Evolutionary conservation across 306 rosid genomes (phyloP).

Genomic region (Trifolium fragiferum): DNA sequence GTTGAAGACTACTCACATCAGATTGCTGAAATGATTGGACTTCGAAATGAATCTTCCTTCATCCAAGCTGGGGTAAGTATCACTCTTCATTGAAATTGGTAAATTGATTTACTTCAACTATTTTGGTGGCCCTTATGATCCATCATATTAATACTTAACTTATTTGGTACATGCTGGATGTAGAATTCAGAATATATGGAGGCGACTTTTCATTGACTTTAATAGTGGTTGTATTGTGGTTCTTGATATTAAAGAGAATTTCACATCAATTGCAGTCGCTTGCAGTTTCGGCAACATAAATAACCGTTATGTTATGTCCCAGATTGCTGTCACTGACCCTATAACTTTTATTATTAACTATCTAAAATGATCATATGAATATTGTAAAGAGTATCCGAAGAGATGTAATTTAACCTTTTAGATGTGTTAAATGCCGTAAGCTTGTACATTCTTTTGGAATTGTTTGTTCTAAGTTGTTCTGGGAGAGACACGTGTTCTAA

Average conservation of each 20-base stretch:
- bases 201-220: neutral
- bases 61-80: conserved; percentile 82
- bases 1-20: conserved; percentile 97
- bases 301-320: neutral
- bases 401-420: too few species aligned
- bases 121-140: conserved; percentile 11
- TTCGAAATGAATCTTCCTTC: conserved; percentile 91
- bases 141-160: conserved; percentile 21
- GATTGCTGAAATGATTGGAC: conserved; percentile 99
- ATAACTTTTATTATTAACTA: neutral
- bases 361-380: neutral
- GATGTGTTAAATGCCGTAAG: neutral
- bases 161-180: conserved; percentile 4
- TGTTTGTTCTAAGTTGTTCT: conserved; percentile 17
- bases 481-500: conserved; percentile 5
- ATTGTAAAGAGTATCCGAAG: neutral
- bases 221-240: neutral
- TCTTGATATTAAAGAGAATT: neutral
- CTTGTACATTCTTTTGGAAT: neutral
- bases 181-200: neutral
- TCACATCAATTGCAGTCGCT: neutral
- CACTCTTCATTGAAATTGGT: conserved; percentile 30
- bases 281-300: neutral
- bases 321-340: neutral
- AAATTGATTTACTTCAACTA: conserved; percentile 23